phyloP scores from a whole-genome alignment of 2,329 filamentous ascomycete species.

The Penicillium sp. region DNA sequence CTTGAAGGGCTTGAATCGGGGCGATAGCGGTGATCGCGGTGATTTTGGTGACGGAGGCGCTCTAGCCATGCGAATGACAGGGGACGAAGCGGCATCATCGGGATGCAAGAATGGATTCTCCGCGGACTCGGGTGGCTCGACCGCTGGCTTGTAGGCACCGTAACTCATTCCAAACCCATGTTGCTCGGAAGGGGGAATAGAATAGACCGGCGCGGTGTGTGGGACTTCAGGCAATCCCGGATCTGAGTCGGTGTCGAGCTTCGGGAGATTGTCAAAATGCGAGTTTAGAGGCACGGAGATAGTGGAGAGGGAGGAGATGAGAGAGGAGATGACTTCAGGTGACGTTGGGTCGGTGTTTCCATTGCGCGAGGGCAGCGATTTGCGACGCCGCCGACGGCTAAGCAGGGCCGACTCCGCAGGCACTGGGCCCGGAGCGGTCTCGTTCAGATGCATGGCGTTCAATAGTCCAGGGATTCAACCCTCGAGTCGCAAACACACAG shows the following conservation, averaged over 20 bases:
- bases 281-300: constrained; percentile 62
- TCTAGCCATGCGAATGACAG: constrained; percentile 76
- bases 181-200: constrained; percentile 30
- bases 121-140: constrained; percentile 44
- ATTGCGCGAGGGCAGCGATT: constrained; percentile 36
- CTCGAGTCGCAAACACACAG: constrained; percentile 3
- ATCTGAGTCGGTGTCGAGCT: constrained; percentile 39
- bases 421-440: constrained; percentile 22
- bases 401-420: constrained; percentile 29
- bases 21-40: constrained; percentile 33
- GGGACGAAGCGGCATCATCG: constrained; percentile 60
- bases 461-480: constrained; percentile 19
- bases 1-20: constrained; percentile 47
- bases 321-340: constrained; percentile 53
- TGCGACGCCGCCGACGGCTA: constrained; percentile 45
- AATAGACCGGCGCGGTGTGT: constrained; percentile 26
- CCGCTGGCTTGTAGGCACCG: constrained; percentile 56
- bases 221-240: constrained; percentile 24
- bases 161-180: constrained; percentile 68
- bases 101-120: constrained; percentile 50
- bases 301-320: constrained; percentile 59
- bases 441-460: constrained; percentile 33
- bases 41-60: constrained; percentile 74
- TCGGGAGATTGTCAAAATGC: constrained; percentile 62
- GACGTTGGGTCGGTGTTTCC: constrained; percentile 43